Base-by-base conservation (phyloP, 192 early-diverging fungal genomes). In the Cladochytrium replicatum region DNA sequence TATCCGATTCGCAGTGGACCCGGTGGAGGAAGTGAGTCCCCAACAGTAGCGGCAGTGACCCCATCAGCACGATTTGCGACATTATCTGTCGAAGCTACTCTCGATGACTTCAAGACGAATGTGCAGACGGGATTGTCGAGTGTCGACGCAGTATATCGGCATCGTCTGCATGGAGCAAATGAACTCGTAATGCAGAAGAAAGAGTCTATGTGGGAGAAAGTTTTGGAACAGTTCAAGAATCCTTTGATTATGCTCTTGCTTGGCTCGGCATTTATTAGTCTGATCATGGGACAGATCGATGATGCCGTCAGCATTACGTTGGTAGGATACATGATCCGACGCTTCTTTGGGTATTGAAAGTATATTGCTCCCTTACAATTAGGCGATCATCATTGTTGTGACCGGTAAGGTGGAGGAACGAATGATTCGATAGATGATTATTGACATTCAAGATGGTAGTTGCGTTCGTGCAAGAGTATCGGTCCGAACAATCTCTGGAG, bases 391-490 rank as follows among this genome's bases (percentile, higher is more conserved):
- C 4, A 86, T 86, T 70, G 84, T 86, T 23, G 71, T 84, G 6
- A 81, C 82, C 22, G 82, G 81, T 82, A 64, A 34, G 37, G 19
- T 43, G n/a, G n/a, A n/a, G n/a, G n/a, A n/a, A n/a, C n/a, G 30
- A 9, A 32, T 51, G 9, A 17, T 17, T 9, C 8, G 31, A 1
- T 44, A 39, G 11, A 21, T 6, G 1, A 21, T 45, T 13, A 37
- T 7, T 6, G 45, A 17, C 32, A 25, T 15, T 13, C 22, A 29
- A 27, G 9, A 27, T 48, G 26, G 4, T 55, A 88, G 86, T 91
- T 24, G 86, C 86, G 0, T 91, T 91, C 66, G 75, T 88, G 4
- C 88, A 91, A 58, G 88, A 91, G 54, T 91, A 91, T 56, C 68
- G 80, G 37, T 87, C 86, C 5, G 85, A 88, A 54, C 79, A 91